Percentiles rank a stretch among this genome's conserved stretches.
phyloP scores from a whole-genome alignment of 805 yeast genomes.

The Candida stauntonica region DNA sequence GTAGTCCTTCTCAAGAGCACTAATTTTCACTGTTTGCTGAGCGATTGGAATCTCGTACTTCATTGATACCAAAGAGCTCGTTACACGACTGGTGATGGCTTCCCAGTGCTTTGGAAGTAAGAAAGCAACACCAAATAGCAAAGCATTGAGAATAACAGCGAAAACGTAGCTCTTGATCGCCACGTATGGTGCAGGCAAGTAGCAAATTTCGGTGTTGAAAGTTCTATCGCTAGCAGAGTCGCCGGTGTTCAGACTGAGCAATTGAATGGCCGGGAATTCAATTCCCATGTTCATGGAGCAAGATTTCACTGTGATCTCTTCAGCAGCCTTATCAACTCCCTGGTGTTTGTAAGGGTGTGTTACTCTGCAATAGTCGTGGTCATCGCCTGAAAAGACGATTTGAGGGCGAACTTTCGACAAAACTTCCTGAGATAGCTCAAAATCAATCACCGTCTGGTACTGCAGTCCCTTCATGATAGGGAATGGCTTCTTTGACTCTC shows the following conservation, averaged over 20 bases:
- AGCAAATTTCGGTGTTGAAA: conserved; percentile 47
- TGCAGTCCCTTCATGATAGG: conserved; percentile 76
- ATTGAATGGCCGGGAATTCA: conserved; percentile 76
- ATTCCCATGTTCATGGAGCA: conserved; percentile 94
- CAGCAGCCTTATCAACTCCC: conserved; percentile 32
- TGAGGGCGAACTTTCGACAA: conserved; percentile 59
- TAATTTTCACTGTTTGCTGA: conserved; percentile 6
- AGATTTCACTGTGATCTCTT: conserved; percentile 85
- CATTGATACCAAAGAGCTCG: too few relatives aligned
- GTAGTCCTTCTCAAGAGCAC: conserved; percentile 11
- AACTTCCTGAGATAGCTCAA: conserved; percentile 53
- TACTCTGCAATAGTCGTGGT: conserved; percentile 91
- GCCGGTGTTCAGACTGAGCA: conserved; percentile 55
- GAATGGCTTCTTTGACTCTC: conserved; percentile 66
- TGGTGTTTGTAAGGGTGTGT: conserved; percentile 40
- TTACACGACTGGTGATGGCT: conserved; percentile 6
- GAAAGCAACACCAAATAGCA: conserved; percentile 24
- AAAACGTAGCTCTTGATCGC: conserved; percentile 35
- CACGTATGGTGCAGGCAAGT: conserved; percentile 50
- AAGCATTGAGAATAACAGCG: conserved; percentile 20
- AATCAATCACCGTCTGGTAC: conserved; percentile 83
- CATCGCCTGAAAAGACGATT: conserved; percentile 85
- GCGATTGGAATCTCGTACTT: conserved; percentile 22
- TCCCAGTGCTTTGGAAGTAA: conserved; percentile 29
- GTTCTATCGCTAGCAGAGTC: conserved; percentile 19